Conservation (phyloP, 1,139 yeast genomes). For the Diutina mesorugosa region DNA sequence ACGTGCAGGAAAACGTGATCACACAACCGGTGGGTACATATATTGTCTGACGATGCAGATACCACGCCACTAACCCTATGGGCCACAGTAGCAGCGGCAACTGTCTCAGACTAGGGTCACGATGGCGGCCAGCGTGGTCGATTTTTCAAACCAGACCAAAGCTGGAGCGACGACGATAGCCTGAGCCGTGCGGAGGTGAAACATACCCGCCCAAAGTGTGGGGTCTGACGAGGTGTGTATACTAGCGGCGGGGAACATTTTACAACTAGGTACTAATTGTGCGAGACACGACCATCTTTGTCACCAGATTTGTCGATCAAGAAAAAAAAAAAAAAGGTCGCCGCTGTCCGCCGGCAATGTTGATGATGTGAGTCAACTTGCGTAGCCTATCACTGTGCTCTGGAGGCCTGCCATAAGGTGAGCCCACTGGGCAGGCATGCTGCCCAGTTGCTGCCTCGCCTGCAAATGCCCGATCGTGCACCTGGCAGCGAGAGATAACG, state of each 20-base stretch:
- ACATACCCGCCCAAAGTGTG: not conserved
- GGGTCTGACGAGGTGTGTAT: not conserved
- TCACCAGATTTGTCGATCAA: not conserved
- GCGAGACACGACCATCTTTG: not conserved
- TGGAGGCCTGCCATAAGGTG: not conserved
- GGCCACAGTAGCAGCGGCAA: not conserved
- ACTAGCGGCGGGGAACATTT: not conserved
- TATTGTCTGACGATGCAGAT: not conserved
- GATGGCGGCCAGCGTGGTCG: not conserved
- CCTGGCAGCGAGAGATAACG: not conserved
- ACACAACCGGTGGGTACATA: not conserved
- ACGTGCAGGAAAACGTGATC: slow-evolving; percentile 1
- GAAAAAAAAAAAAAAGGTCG: not conserved
- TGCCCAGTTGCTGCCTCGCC: not conserved
- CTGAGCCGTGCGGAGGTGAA: too few species aligned
- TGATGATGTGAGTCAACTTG: not conserved
- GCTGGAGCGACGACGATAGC: too few species aligned
- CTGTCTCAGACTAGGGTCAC: not conserved
- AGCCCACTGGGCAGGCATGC: not conserved
- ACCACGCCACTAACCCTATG: not conserved
- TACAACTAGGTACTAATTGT: not conserved
- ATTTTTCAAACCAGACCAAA: too few species aligned
- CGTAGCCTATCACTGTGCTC: not conserved
- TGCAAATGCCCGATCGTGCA: not conserved
- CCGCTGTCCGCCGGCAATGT: not conserved